A percentile compares a stretch with the other conserved stretches of the same genome.
phyloP scores from a whole-genome alignment of 331 rosid genomes.

The Prunus yedoensis region DNA sequence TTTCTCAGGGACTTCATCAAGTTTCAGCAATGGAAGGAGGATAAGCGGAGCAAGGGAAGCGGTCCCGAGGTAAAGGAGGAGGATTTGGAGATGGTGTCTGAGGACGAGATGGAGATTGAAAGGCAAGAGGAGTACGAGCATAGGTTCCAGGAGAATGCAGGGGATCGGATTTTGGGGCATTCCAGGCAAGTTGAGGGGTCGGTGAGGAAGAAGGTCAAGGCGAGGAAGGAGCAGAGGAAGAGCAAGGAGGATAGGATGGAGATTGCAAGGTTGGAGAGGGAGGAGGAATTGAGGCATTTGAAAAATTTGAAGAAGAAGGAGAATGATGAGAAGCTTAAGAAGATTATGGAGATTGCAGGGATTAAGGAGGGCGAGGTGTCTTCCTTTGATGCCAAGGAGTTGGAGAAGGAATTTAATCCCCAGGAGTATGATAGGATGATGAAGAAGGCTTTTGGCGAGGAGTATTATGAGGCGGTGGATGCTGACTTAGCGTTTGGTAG shows the following conservation, averaged over 20 bases:
- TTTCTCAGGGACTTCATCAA: slow-evolving; percentile 58
- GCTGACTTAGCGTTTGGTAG: slow-evolving; percentile 53
- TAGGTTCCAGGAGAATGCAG: slow-evolving; percentile 72
- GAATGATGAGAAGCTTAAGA: slow-evolving; percentile 62
- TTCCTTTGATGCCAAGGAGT: slow-evolving; percentile 45
- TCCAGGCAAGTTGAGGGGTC: slow-evolving; percentile 69
- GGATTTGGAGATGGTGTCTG: slow-evolving; percentile 54
- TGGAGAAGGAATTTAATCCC: slow-evolving; percentile 83
- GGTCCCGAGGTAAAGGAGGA: slow-evolving; percentile 42
- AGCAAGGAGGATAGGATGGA: slow-evolving; percentile 89
- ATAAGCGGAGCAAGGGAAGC: slow-evolving; percentile 23
- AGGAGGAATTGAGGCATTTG: slow-evolving; percentile 83
- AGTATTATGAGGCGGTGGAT: slow-evolving; percentile 68
- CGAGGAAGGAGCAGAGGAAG: slow-evolving; percentile 84
- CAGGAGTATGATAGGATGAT: slow-evolving; percentile 86
- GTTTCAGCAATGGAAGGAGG: slow-evolving; percentile 65
- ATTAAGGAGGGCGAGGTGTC: slow-evolving; percentile 56
- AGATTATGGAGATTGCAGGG: slow-evolving; percentile 74
- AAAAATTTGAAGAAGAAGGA: slow-evolving; percentile 94
- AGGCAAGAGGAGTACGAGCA: slow-evolving; percentile 79
- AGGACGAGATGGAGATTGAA: slow-evolving; percentile 70
- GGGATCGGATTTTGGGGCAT: slow-evolving; percentile 76
- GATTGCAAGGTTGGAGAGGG: slow-evolving; percentile 72
- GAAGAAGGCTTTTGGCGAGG: slow-evolving; percentile 63
- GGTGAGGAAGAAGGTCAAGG: slow-evolving; percentile 71